These are phyloP conservation scores for Xylaria castorea DNA, from an alignment of 495 filamentous ascomycete genomes.

Conservation along the genomic window DNA sequence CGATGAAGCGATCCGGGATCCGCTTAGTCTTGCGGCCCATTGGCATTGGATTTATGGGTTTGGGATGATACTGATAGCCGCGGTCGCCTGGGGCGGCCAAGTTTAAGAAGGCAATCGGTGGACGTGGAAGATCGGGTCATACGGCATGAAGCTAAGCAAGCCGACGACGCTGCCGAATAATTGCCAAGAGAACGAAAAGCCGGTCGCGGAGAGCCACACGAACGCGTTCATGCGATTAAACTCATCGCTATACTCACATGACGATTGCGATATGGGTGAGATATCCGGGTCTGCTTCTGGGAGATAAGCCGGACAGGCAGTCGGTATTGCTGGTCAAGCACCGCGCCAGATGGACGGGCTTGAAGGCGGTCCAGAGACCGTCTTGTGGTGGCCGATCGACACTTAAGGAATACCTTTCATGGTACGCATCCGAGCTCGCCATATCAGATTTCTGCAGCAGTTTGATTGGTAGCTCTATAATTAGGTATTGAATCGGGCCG, in stretches of 20 bases:
- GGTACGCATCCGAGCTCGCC: background rate
- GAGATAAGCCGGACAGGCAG: background rate
- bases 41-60: background rate
- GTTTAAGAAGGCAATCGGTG: background rate
- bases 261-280: background rate
- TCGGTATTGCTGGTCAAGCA: conserved; percentile 1
- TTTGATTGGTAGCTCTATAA: background rate
- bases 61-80: background rate
- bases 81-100: background rate
- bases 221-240: background rate
- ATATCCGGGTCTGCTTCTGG: background rate
- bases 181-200: background rate
- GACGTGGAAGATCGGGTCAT: background rate
- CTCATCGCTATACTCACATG: background rate
- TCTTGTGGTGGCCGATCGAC: background rate
- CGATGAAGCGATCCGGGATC: background rate
- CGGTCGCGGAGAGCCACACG: background rate
- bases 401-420: background rate
- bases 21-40: background rate
- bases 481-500: too few relatives aligned
- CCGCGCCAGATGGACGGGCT: background rate
- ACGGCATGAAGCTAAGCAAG: background rate
- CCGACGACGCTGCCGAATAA: background rate
- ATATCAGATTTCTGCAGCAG: background rate
- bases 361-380: background rate